A percentile compares a stretch with the other conserved stretches of the same genome.
These are phyloP conservation scores for Kalaharituber pfeilii DNA, from an alignment of 2,329 filamentous ascomycete species.

Conservation along the genomic window DNA sequence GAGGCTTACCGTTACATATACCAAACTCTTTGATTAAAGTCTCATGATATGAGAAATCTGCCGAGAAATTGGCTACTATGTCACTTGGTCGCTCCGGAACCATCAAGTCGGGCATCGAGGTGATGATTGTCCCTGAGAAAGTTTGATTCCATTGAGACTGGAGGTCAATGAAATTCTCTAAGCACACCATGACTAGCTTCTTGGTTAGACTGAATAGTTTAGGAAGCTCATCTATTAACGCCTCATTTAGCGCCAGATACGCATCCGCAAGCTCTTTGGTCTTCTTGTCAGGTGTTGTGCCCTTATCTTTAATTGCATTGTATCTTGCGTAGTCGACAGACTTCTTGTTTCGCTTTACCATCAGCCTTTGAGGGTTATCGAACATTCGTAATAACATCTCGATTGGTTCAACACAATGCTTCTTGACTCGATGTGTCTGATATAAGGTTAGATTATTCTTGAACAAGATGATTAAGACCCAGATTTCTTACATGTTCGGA, in stretches of 20 bases:
- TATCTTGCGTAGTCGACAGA: conserved; percentile 73
- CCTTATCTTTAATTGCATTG: conserved; percentile 56
- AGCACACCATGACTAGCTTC: conserved; percentile 63
- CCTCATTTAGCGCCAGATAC: conserved; percentile 80
- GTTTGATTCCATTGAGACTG: conserved; percentile 69
- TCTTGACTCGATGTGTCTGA: conserved; percentile 47
- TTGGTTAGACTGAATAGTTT: conserved; percentile 66
- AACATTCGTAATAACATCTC: conserved; percentile 62
- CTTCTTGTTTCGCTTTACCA: conserved; percentile 90
- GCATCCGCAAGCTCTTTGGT: conserved; percentile 69
- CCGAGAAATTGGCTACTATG: conserved; percentile 59
- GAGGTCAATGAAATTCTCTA: conserved; percentile 68
- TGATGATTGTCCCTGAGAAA: conserved; percentile 67
- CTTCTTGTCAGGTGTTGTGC: conserved; percentile 76
- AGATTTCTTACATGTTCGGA: conserved; percentile 55
- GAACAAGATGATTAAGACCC: not conserved
- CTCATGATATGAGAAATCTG: conserved; percentile 61
- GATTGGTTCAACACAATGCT: conserved; percentile 72
- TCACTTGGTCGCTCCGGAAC: conserved; percentile 51
- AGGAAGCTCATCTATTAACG: conserved; percentile 80
- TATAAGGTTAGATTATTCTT: not conserved
- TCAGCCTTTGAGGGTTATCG: conserved; percentile 67
- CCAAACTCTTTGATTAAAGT: conserved; percentile 52
- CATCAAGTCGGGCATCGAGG: conserved; percentile 48
- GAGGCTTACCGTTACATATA: conserved; percentile 54